Conservation (phyloP, 108 stramenopile species). For the Cyclotella sp. region DNA sequence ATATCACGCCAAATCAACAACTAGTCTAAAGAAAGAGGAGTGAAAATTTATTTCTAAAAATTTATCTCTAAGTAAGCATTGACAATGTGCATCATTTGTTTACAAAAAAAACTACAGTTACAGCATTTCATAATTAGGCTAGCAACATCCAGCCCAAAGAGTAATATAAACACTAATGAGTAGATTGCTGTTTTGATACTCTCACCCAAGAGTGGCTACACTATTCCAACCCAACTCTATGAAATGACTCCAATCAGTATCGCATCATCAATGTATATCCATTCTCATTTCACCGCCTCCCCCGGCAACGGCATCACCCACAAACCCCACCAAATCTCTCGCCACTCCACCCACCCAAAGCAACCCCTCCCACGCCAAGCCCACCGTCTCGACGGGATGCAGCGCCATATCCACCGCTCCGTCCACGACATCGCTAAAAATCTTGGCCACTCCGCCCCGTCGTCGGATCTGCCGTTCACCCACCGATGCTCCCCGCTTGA, state of each 20-base stretch:
- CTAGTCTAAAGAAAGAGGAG: too few species aligned
- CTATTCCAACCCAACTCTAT: too few species aligned
- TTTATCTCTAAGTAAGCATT: too few species aligned
- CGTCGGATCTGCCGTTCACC: conserved; percentile 71
- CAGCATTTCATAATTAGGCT: too few species aligned
- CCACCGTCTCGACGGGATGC: conserved; percentile 80
- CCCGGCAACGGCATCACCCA: conserved; percentile 34
- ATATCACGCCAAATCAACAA: too few species aligned
- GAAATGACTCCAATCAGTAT: background rate
- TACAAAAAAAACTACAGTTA: too few species aligned
- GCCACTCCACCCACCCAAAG: conserved; percentile 62
- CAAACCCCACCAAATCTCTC: conserved; percentile 41
- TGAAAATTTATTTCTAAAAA: too few species aligned
- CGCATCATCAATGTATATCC: conserved; percentile 5
- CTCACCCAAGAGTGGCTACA: too few species aligned
- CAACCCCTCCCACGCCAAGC: conserved; percentile 68
- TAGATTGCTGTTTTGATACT: too few species aligned
- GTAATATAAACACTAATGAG: too few species aligned
- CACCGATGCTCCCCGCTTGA: conserved; percentile 66
- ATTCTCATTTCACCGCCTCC: conserved; percentile 7
- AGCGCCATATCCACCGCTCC: conserved; percentile 63
- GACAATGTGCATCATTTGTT: too few species aligned
- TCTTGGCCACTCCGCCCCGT: conserved; percentile 70
- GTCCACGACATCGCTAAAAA: conserved; percentile 60
- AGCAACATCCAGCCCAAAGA: too few species aligned